Base-by-base conservation (phyloP, 2,329 filamentous ascomycete species). In the Aspergillus luchuensis region DNA sequence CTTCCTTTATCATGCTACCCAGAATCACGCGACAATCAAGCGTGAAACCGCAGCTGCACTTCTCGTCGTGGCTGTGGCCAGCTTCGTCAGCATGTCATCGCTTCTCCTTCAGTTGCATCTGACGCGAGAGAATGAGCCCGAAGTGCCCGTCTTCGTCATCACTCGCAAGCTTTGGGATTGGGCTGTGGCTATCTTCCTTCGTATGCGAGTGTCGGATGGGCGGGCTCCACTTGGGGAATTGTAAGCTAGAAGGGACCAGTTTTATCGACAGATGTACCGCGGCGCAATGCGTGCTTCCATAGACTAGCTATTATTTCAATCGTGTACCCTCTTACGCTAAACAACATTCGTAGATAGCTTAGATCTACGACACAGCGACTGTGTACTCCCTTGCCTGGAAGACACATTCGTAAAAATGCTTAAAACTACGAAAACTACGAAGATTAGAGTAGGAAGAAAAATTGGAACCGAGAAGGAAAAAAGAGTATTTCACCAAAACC, bases 21-120 rank as follows among this genome's bases (percentile, higher is more conserved):
- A 92, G 75, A 88, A 89, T 67, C 90, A 90, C 71, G 89, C 91
- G 72, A 91, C 88, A 70, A 92, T 92, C 68, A 87, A 88, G 70
- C 91, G 90, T 71, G 90, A 92, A 78, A 92, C 90, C 1, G 87
- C 87, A 50, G 89, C 89, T 8, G 91, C 89, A n/a, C 84, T 92
- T 64, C 87, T 88, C 67, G 87, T 92, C 65, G 91, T 92, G 72
- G 91, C 88, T 55, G 86, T 90, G 63, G 88, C 89, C 39, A 90
- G 87, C 76, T 92, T 91, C 77, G 83, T 91, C 68, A 91, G 86
- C 77, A 90, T 92, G 87, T 84, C 87, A 56, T 84, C 85, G 10
- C 77, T 92, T 54, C 80, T 92, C 19, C 76, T 86, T 8, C 87
- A 91, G 71, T 81, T 90, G 57, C 87, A 92, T 72, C 76, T 84